Evolutionary conservation across 768 basidiomycete species (phyloP).

Genomic region (Pleurotus ostreatus): DNA sequence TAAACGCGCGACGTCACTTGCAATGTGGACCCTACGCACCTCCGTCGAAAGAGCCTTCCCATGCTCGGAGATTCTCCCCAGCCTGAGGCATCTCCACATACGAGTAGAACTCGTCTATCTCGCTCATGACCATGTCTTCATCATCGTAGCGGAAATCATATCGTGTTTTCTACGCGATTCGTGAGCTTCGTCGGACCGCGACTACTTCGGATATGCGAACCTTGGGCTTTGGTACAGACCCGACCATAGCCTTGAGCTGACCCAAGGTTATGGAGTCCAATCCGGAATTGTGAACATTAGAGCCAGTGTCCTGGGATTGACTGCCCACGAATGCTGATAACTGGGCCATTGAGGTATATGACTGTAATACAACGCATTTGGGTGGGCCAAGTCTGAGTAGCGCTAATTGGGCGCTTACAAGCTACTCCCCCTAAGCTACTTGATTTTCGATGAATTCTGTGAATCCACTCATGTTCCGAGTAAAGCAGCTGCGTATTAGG

Average conservation of each 20-base stretch:
- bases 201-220: constrained; percentile 29
- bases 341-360: constrained; percentile 15
- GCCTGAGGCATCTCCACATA: constrained; percentile 94
- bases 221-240: constrained; percentile 70
- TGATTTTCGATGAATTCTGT: too few species aligned
- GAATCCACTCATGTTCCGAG: too few species aligned
- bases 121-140: constrained; percentile 92
- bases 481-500: too few species aligned
- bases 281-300: constrained; percentile 30
- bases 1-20: constrained; percentile 6
- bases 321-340: constrained; percentile 22
- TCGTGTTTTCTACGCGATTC: constrained; percentile 62
- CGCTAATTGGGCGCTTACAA: neutral
- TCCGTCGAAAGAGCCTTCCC: constrained; percentile 78
- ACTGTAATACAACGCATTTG: neutral
- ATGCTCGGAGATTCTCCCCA: constrained; percentile 81
- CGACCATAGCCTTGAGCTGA: constrained; percentile 73
- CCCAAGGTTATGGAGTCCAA: constrained; percentile 78
- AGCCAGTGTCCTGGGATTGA: constrained; percentile 22
- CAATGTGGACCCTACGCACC: constrained; percentile 40
- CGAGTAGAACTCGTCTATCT: constrained; percentile 97
- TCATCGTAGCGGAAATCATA: constrained; percentile 96
- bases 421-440: neutral
- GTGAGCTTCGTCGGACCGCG: neutral
- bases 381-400: too few species aligned